Evolutionary conservation across 1,284 basidiomycete genomes (phyloP), one percentile per base, ranked within the genome.

Genomic region (Leccinum insolens): DNA sequence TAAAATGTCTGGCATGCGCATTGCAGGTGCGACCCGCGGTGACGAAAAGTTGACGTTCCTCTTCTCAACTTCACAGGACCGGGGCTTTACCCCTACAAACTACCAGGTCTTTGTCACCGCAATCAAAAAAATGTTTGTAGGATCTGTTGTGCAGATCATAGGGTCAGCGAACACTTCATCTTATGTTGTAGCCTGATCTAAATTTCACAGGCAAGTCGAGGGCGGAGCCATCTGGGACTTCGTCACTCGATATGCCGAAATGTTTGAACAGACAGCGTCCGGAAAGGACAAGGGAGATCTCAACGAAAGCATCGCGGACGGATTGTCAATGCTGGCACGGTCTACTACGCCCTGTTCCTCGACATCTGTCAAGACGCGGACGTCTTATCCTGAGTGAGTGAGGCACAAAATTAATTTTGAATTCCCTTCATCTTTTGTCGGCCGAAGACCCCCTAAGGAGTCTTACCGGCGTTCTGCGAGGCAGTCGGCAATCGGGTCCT

Each of bases 401-500:
- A 67, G 78, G 61, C 46, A 28, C 46, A 49, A 28, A 46, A 39
- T 31, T 1, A 6, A 60, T 58, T 7, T 37, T 9, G 7, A 59
- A 22, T n/a, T n/a, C 20, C 63, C 4, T 60, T 70, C 39, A 71
- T 39, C 9, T 52, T 46, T 57, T 65, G 15, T 55, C 14, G 60
- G 31, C 49, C 77, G 75, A 4, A 69, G 70, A 62, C 60, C 37
- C 44, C 37, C 31, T 52, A 68, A 73, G 7, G 55, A 58, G 11
- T 15, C 68, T 34, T 63, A 49, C 34, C 82, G 82, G 61, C 80
- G 80, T 59, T 82, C 79, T 58, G 61, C 65, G 31, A 72, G 79
- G 60, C 76, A 76, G 62, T 73, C 73, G 8, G 69, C 65, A 61
- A 69, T 69, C 9, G 69, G 65, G 15, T 68, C 68, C 46, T 58